Percentiles rank a stretch among this genome's conserved stretches.
These are phyloP conservation scores for Arxiozyma heterogenica DNA, from an alignment of 1,139 yeast species.

Conservation along the genomic window DNA sequence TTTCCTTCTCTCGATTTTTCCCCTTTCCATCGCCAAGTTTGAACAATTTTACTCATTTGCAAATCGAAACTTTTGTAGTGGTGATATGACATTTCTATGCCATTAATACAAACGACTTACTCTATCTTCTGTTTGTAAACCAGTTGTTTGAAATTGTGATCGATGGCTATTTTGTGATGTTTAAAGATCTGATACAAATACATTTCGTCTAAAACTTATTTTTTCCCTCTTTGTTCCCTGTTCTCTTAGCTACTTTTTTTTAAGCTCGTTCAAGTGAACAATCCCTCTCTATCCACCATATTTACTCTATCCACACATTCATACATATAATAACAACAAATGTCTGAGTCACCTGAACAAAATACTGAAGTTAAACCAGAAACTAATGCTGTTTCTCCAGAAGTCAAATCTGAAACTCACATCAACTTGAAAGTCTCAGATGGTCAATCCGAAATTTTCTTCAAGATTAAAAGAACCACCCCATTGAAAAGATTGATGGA, in stretches of 20 bases:
- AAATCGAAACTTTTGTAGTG: no score
- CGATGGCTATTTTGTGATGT: background rate
- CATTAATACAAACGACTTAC: background rate
- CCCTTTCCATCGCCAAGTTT: no score
- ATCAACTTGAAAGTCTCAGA: constrained; percentile 91
- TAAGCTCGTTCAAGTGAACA: background rate
- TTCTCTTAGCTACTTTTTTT: no score
- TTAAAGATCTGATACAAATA: background rate
- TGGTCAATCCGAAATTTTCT: constrained; percentile 86
- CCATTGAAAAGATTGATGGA: constrained; percentile 94
- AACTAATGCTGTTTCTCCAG: constrained; percentile 38
- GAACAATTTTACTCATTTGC: no score
- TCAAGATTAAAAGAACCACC: constrained; percentile 89
- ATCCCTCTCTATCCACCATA: background rate
- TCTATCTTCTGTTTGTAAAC: no score
- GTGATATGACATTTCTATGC: no score
- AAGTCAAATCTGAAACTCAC: constrained; percentile 60
- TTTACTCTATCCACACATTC: background rate
- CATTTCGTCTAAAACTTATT: background rate
- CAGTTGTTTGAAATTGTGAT: background rate
- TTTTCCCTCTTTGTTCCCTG: background rate
- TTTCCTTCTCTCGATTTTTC: background rate
- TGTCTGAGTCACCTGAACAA: constrained; percentile 30
- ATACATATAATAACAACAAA: constrained; percentile 3
- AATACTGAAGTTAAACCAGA: constrained; percentile 29